These are phyloP conservation scores for Tolypocladium ophioglossoides DNA, from an alignment of 2,329 filamentous ascomycete genomes.

Conservation along the genomic window DNA sequence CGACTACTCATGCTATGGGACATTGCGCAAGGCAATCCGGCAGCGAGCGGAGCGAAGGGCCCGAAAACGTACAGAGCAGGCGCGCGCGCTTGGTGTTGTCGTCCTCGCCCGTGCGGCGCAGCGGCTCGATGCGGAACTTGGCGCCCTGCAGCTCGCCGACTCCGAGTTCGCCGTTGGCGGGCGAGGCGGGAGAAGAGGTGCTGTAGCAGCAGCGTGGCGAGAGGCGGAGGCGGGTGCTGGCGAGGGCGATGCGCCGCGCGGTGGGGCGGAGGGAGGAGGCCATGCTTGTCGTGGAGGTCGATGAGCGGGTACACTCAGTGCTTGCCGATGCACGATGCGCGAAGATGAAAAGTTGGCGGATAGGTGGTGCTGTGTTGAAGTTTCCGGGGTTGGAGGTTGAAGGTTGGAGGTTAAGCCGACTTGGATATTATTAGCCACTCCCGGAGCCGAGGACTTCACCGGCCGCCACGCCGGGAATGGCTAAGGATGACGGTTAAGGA, in stretches of 20 bases:
- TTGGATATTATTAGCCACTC: neutral
- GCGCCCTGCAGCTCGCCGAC: slow-evolving; percentile 84
- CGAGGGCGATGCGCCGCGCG: slow-evolving; percentile 3
- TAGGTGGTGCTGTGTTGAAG: neutral
- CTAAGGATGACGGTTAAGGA: no score
- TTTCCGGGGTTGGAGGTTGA: neutral
- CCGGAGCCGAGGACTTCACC: neutral
- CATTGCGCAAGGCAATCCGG: no score
- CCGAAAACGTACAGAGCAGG: slow-evolving; percentile 49
- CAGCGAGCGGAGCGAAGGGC: neutral
- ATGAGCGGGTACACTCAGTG: neutral
- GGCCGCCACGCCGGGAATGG: neutral
- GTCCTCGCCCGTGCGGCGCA: slow-evolving; percentile 76
- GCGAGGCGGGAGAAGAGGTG: neutral
- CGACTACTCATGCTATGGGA: no score
- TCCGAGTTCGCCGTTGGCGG: slow-evolving; percentile 45
- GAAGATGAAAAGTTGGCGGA: neutral
- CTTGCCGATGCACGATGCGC: neutral
- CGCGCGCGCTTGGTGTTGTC: slow-evolving; percentile 77
- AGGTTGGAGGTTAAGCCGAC: neutral
- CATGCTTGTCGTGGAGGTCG: neutral
- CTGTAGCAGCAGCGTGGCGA: neutral
- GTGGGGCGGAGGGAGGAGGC: slow-evolving; percentile 10
- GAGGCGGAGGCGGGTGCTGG: neutral
- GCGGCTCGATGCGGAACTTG: slow-evolving; percentile 80